Evolutionary conservation across 768 basidiomycete genomes (phyloP), one percentile per base, ranked within the genome.

Genomic region (Paxillus involutus): DNA sequence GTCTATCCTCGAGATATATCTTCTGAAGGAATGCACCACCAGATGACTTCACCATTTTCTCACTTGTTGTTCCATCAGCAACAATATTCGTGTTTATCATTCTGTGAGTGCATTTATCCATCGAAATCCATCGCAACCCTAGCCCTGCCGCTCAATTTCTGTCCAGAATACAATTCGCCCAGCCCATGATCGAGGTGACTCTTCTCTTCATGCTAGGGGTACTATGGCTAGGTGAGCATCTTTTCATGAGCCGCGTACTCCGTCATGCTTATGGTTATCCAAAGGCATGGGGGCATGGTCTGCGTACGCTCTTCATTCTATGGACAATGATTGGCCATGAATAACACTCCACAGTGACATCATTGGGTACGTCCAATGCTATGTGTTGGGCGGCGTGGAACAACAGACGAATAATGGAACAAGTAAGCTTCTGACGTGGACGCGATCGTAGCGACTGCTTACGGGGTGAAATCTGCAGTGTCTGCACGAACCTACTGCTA

Each of bases 281-380:
- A 45, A 63, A 90, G 89, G 84, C 21, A 81, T 88, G 82, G 89
- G 78, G 32, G 82, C 89, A 16, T 91, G 89, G 88, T 73, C 87
- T 21, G 77, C 78, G 88, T 90, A 68, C 68, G 82, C 48, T 24
- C 36, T 60, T 53, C 41, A 16, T 44, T 43, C 6, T 17, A 13
- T 11, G n/a, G 3, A 44, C 8, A 24, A 17, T 45, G 37, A 37
- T 24, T 17, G 43, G 21, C 36, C 21, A 57, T 48, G 36, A 57
- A 56, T 46, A 45, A 61, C 44, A 17, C 17, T 43, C 52, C 16
- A 24, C 53, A 90, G 89, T 32, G 89, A 92, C 68, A 76, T 91
- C 51, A 84, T 90, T 54, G 86, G 88, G 3, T 57, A 69, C 50
- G 64, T 79, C 8, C 84, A 89, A 62, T 89, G 88, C 55, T 85